Evolutionary conservation across 805 yeast genomes (phyloP), one percentile per base, ranked within the genome.

Genomic region (Ogataea philodendri): DNA sequence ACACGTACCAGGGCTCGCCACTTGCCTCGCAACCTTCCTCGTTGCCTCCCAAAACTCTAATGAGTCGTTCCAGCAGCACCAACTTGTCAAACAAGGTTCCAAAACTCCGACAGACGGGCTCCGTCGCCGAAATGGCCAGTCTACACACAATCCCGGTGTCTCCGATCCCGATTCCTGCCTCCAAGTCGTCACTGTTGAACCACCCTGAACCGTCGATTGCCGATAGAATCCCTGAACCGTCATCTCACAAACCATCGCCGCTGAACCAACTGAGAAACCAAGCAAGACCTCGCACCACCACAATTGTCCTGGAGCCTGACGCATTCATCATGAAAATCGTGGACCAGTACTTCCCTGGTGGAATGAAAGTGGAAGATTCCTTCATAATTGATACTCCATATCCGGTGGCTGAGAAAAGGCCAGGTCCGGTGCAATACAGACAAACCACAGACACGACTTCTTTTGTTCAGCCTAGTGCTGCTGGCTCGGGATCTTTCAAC

Each of bases 321-420:
- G 72, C 70, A 32, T 56, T 63, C 13, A 75, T 84, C 1, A 76
- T 78, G 74, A 57, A 61, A 7, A 47, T 82, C 0, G 46, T 84
- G 7, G 88, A 83, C 40, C 62, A 62, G 14, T 72, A 69, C 48
- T 84, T 63, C 51, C 85, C 88, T 0, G 54, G 63, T n/a, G 86
- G 87, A 0, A 84, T 82, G 88, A 45, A 56, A 2, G 72, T 81
- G 69, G 60, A 63, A 11, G 86, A 81, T 32, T 82, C 90, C 0
- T 65, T 84, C 19, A 55, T 81, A 2, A 67, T 83, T 9, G 84
- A 73, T n/a, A 57, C 66, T 0, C 70, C 74, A 9, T 40, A 44
- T 15, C 45, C 49, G 16, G 26, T 40, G 16, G 19, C 23, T 17
- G 44, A 48, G 22, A 32, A 19, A 15, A 22, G 45, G 16, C 15